These are phyloP conservation scores for Metarhizium humberi DNA, from an alignment of 2,329 filamentous ascomycete genomes.

Conservation along the genomic window DNA sequence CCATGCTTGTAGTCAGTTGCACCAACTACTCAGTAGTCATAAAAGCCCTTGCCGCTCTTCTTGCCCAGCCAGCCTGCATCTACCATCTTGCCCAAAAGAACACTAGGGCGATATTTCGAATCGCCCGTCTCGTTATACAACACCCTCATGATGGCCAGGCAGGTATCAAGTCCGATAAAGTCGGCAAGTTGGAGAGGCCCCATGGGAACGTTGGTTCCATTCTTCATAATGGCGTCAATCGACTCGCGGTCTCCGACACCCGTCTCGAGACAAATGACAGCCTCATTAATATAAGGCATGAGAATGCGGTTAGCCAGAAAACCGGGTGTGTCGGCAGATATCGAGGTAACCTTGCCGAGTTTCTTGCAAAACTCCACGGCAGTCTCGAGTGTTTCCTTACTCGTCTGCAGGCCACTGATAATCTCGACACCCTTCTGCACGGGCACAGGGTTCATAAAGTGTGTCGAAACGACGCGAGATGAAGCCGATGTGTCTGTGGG, in stretches of 20 bases:
- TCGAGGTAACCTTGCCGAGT: slow-evolving; percentile 88
- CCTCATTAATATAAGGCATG: slow-evolving; percentile 99
- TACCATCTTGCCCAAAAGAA: slow-evolving; percentile 88
- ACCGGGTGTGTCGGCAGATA: slow-evolving; percentile 81
- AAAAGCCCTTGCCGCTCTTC: slow-evolving; percentile 95
- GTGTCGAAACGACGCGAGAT: slow-evolving; percentile 85
- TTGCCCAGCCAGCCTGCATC: slow-evolving; percentile 96
- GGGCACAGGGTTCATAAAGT: slow-evolving; percentile 99
- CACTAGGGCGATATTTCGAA: slow-evolving; percentile 87
- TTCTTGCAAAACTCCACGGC: slow-evolving; percentile 78
- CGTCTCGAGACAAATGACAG: slow-evolving; percentile 90
- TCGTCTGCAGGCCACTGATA: slow-evolving; percentile 89
- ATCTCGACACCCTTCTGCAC: slow-evolving; percentile 97
- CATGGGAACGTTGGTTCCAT: slow-evolving; percentile 98
- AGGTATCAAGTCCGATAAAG: slow-evolving; percentile 96
- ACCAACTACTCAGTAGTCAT: slow-evolving; percentile 55
- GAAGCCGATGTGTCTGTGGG: slow-evolving; percentile 72
- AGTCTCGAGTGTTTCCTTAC: slow-evolving; percentile 67
- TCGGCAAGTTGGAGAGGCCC: slow-evolving; percentile 88
- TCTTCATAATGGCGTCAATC: slow-evolving; percentile 98
- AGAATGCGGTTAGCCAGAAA: slow-evolving; percentile 95
- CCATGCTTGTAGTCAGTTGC: background rate
- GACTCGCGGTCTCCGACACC: slow-evolving; percentile 81
- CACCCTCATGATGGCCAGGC: slow-evolving; percentile 94
- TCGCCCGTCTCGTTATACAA: slow-evolving; percentile 86